These are phyloP conservation scores for Trametopsis cervina DNA, from an alignment of 768 basidiomycete species.

Conservation along the genomic window DNA sequence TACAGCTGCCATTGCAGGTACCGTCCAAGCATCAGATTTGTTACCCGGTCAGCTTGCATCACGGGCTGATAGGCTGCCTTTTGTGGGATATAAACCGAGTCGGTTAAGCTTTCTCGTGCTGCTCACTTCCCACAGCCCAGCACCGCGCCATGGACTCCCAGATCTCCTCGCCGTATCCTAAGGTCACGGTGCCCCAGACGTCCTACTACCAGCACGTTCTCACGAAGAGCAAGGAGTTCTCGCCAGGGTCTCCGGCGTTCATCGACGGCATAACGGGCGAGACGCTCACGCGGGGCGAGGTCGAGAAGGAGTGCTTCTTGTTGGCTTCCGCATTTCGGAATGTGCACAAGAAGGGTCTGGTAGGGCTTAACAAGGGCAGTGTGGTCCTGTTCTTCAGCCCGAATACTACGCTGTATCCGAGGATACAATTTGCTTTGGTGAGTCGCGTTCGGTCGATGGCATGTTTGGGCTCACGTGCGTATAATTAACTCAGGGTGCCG, in stretches of 20 bases:
- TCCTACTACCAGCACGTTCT: background rate
- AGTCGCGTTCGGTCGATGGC: background rate
- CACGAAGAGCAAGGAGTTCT: background rate
- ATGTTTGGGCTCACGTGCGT: background rate
- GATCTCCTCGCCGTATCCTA: background rate
- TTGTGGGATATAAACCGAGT: no score
- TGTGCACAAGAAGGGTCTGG: background rate
- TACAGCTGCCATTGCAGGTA: no score
- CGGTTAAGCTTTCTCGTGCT: no score
- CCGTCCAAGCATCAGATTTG: no score
- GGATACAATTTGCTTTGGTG: constrained; percentile 3
- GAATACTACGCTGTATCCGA: constrained; percentile 4
- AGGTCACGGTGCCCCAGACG: background rate
- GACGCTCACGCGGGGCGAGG: background rate
- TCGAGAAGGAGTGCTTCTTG: background rate
- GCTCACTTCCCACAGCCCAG: background rate
- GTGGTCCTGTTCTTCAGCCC: constrained; percentile 4
- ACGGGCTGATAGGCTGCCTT: no score
- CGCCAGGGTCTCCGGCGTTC: background rate
- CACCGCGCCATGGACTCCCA: background rate
- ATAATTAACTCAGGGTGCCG: constrained; percentile 30
- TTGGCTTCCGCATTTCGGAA: constrained; percentile 1
- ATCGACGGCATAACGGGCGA: background rate
- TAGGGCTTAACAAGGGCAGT: background rate
- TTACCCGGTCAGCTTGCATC: no score